Evolutionary conservation across 164 flowering plant species (phyloP).

Genomic region (Stephania japonica): DNA sequence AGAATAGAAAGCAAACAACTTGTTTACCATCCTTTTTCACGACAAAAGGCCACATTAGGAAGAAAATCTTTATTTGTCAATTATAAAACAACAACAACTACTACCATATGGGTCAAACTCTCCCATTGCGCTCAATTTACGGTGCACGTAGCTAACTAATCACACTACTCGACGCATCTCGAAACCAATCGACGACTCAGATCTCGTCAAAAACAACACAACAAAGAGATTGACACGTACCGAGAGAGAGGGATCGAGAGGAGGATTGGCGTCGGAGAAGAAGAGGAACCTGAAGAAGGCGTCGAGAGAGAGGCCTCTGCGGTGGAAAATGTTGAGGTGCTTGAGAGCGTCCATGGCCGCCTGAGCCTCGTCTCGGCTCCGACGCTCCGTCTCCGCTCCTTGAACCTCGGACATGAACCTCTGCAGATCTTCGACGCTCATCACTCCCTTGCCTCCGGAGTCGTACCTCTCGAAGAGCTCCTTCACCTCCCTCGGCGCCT

Average conservation of each 20-base stretch:
- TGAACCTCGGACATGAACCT: conserved; percentile 64
- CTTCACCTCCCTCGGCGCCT: conserved; percentile 68
- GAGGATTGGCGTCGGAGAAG: conserved; percentile 29
- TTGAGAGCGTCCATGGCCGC: conserved; percentile 42
- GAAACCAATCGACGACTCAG: neutral
- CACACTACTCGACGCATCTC: too few species aligned
- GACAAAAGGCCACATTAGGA: too few species aligned
- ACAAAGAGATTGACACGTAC: conserved; percentile 22
- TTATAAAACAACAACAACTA: too few species aligned
- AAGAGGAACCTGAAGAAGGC: conserved; percentile 38
- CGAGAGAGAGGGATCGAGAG: conserved; percentile 22
- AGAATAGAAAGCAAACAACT: too few species aligned
- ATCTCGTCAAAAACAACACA: neutral
- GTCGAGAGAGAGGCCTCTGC: conserved; percentile 27
- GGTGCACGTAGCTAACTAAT: too few species aligned
- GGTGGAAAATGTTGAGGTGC: conserved; percentile 28
- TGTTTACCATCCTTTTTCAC: too few species aligned
- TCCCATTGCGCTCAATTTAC: neutral
- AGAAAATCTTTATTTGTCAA: too few species aligned
- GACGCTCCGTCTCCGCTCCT: conserved; percentile 41
- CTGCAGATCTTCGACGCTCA: conserved; percentile 54
- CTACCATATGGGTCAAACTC: too few species aligned
- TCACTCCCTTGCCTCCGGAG: conserved; percentile 50
- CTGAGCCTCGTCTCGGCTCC: conserved; percentile 59
- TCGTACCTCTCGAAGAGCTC: conserved; percentile 41